Conservation (phyloP, 2,329 filamentous ascomycete species). For the Chaetomiaceae sp. region DNA sequence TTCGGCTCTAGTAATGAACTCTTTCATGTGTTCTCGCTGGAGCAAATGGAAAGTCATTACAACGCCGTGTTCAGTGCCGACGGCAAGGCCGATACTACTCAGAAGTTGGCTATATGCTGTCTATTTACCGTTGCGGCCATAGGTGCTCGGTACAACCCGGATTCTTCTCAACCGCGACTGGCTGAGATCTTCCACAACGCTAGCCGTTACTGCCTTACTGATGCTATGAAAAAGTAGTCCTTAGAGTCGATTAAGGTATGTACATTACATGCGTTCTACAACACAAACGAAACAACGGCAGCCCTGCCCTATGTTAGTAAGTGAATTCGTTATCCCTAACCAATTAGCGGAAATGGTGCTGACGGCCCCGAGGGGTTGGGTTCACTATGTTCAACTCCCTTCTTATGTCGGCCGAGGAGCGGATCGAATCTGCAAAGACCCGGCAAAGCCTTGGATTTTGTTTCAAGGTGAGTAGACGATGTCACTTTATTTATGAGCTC, state of each 20-base stretch:
- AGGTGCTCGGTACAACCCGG: slow-evolving; percentile 29
- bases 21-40: slow-evolving; percentile 30
- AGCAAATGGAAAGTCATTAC: slow-evolving; percentile 23
- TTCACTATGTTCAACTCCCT: too few species aligned
- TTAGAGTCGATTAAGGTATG: slow-evolving; percentile 31
- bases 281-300: slow-evolving; percentile 29
- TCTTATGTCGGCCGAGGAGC: too few species aligned
- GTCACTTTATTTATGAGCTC: too few species aligned
- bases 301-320: slow-evolving; percentile 31
- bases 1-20: slow-evolving; percentile 28
- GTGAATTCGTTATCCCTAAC: too few species aligned
- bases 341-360: too few species aligned
- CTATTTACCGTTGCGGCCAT: slow-evolving; percentile 29
- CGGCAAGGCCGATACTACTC: slow-evolving; percentile 8
- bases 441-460: too few species aligned
- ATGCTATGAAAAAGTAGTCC: slow-evolving; percentile 26
- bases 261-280: slow-evolving; percentile 31
- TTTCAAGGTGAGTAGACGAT: too few species aligned
- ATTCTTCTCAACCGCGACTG: slow-evolving; percentile 15
- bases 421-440: too few species aligned
- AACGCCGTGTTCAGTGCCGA: slow-evolving; percentile 20
- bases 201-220: slow-evolving; percentile 29
- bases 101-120: slow-evolving; percentile 27
- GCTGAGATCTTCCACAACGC: slow-evolving; percentile 28
- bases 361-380: too few species aligned